Conservation (phyloP, 2,329 filamentous ascomycete genomes). For the Talaromyces piceae region DNA sequence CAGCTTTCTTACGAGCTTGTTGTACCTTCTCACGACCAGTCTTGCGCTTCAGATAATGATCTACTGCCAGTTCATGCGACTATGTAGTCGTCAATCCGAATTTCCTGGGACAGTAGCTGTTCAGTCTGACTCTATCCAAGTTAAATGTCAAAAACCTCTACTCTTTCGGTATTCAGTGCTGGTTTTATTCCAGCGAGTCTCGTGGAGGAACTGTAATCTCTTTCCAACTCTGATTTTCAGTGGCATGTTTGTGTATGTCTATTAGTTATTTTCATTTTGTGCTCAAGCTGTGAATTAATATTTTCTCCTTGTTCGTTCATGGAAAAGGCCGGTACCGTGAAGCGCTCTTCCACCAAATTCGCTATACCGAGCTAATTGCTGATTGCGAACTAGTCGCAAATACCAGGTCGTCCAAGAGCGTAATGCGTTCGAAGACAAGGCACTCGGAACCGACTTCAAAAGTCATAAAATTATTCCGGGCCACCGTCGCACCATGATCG, state of each 20-base stretch:
- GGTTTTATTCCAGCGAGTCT: slow-evolving; percentile 1
- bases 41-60: no score
- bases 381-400: slow-evolving; percentile 51
- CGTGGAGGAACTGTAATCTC: slow-evolving; percentile 31
- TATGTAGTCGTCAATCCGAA: neutral
- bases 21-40: slow-evolving; percentile 52
- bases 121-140: slow-evolving; percentile 24
- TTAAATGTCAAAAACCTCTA: slow-evolving; percentile 57
- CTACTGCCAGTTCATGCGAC: neutral
- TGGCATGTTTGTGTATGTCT: neutral
- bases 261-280: slow-evolving; percentile 52
- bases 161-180: slow-evolving; percentile 20
- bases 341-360: slow-evolving; percentile 53
- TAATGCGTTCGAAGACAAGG: slow-evolving; percentile 16
- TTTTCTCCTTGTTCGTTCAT: slow-evolving; percentile 61
- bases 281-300: slow-evolving; percentile 58
- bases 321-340: slow-evolving; percentile 55
- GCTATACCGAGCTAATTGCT: slow-evolving; percentile 54
- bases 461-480: slow-evolving; percentile 47
- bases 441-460: slow-evolving; percentile 53
- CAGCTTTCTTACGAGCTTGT: slow-evolving; percentile 57
- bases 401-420: slow-evolving; percentile 44
- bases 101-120: neutral
- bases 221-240: slow-evolving; percentile 45
- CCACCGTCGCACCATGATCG: slow-evolving; percentile 57